Evolutionary conservation across 2,329 filamentous ascomycete species (phyloP), one percentile per base, ranked within the genome.

Genomic region (Leptodontidium sp.): DNA sequence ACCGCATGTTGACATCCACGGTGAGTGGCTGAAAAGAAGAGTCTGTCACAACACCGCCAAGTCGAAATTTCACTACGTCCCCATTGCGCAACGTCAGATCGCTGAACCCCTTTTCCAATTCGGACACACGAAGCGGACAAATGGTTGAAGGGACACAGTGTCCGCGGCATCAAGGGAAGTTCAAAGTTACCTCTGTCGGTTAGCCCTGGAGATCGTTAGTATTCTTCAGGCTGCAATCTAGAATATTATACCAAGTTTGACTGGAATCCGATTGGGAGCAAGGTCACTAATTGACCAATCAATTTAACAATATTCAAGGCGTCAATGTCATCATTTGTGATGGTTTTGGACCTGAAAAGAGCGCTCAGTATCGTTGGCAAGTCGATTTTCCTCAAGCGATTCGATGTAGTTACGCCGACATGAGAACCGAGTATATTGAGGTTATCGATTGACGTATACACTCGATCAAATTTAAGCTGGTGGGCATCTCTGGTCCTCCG

Each of bases 181-280:
- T 21, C 21, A 65, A 26, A 43, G 35, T 40, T 26, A 57, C 59
- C 9, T 59, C 17, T 49, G 38, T 32, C 32, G 40, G 65, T 58
- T 59, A 40, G 61, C 12, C 45, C 66, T 68, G 32, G 53, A 53
- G 61, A 68, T 64, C 12, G 32, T 68, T 38, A 68, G 66, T 43
- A 68, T 53, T 64, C 12, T 50, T 52, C 29, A 59, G 24, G 43
- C 29, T 11, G 40, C 38, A 52, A 59, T 64, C 21, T 52, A 61
- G 52, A 68, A n/a, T 52, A 61, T 52, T 26, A 64, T 68, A 68
- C 53, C 53, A 68, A 61, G 52, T 61, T 47, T 53, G n/a, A 26
- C 26, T 59, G 61, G 29, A 68, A 65, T 17, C 61, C 35, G 49
- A 68, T 64, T 26, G 61, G 61, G 65, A 64, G 53, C 21, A 35